A percentile compares a stretch with the other conserved stretches of the same genome.
Conservation (phyloP, 805 yeast species). For the Ogataea minuta region DNA sequence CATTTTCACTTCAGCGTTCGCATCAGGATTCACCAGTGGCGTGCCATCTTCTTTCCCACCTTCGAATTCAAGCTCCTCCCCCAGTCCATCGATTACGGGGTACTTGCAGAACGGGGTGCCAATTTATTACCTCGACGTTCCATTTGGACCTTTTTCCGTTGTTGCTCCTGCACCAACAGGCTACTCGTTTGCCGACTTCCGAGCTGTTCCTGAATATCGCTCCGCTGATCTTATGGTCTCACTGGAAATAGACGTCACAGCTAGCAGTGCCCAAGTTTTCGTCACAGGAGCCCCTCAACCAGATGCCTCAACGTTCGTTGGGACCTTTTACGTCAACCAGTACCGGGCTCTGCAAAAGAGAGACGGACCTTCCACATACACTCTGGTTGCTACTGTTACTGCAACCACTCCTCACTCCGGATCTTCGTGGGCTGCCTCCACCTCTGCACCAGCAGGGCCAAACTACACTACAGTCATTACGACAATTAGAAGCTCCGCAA, state of each 20-base stretch:
- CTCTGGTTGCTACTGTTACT: constrained; percentile 11
- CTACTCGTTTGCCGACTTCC: background rate
- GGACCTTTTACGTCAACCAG: constrained; percentile 5
- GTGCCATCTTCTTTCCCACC: background rate
- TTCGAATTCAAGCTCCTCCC: background rate
- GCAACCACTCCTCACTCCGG: background rate
- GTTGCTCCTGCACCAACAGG: constrained; percentile 1
- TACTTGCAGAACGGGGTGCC: background rate
- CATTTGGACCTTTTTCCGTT: constrained; percentile 4
- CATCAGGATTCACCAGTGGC: background rate
- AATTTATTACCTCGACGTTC: constrained; percentile 1
- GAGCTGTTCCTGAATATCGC: background rate
- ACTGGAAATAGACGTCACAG: background rate
- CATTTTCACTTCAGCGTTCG: background rate
- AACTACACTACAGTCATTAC: constrained; percentile 14
- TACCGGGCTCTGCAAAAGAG: constrained; percentile 8
- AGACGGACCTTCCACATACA: constrained; percentile 2
- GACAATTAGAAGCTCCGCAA: constrained; percentile 1
- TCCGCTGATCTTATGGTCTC: background rate
- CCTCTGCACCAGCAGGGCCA: background rate
- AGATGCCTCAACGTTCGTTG: constrained; percentile 3
- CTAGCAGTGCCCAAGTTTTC: background rate
- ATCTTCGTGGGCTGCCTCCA: background rate
- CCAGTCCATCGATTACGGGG: constrained; percentile 1
- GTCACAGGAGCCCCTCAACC: constrained; percentile 2